These are phyloP conservation scores for Lojkania enalia DNA, from an alignment of 2,329 filamentous ascomycete genomes.

Conservation along the genomic window DNA sequence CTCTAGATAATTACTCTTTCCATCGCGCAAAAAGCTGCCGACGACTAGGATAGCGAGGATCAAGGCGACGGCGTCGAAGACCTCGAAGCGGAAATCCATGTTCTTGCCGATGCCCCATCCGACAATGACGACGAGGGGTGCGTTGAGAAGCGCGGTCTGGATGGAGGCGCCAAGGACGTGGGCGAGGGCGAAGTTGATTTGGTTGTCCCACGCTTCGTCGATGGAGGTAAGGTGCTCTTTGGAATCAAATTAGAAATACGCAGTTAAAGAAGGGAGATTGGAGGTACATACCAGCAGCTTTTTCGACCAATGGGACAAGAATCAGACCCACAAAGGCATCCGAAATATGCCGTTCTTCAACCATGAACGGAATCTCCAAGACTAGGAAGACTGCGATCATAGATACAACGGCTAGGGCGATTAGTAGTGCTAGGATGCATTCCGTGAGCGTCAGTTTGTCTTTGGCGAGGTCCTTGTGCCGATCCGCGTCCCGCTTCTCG, in stretches of 20 bases:
- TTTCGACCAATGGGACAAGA: slow-evolving; percentile 79
- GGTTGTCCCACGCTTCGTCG: slow-evolving; percentile 81
- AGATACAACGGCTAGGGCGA: slow-evolving; percentile 70
- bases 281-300: slow-evolving; percentile 60
- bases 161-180: slow-evolving; percentile 86
- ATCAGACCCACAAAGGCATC: slow-evolving; percentile 69
- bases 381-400: slow-evolving; percentile 76
- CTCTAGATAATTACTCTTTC: slow-evolving; percentile 89
- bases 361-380: slow-evolving; percentile 68
- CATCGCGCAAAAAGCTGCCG: slow-evolving; percentile 83
- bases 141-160: slow-evolving; percentile 88
- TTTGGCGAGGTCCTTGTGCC: slow-evolving; percentile 61
- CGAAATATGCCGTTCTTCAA: slow-evolving; percentile 52
- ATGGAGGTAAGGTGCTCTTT: slow-evolving; percentile 78
- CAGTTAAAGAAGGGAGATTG: background rate
- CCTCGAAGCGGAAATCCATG: slow-evolving; percentile 82
- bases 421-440: slow-evolving; percentile 64
- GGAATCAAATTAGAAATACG: background rate
- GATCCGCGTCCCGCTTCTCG: slow-evolving; percentile 68
- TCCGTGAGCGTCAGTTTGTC: slow-evolving; percentile 76
- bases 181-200: slow-evolving; percentile 82
- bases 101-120: slow-evolving; percentile 73
- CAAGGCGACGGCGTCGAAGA: slow-evolving; percentile 82
- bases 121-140: slow-evolving; percentile 78
- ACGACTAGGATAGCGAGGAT: slow-evolving; percentile 85